phyloP scores from a whole-genome alignment of 1,139 yeast genomes.

The Yamadazyma siamensis region DNA sequence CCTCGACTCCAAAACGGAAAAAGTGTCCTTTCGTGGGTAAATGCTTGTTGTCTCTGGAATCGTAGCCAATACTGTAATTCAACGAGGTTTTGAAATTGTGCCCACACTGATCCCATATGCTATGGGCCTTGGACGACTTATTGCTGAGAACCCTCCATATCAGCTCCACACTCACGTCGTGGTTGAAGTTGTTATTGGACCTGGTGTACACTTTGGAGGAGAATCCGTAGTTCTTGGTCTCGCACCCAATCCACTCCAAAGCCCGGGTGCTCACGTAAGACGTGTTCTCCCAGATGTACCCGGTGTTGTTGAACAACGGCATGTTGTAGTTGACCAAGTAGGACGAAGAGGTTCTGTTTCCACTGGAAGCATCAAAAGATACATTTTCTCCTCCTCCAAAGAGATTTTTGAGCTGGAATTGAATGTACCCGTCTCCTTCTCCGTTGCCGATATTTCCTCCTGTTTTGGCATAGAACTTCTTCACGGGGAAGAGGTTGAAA shows the following conservation, averaged over 20 bases:
- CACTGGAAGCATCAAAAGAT: conserved; percentile 71
- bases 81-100: conserved; percentile 58
- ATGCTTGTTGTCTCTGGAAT: conserved; percentile 53
- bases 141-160: conserved; percentile 59
- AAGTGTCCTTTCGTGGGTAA: conserved; percentile 59
- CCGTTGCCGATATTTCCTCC: conserved; percentile 96
- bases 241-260: conserved; percentile 57
- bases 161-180: conserved; percentile 64
- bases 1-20: conserved; percentile 55
- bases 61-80: conserved; percentile 49
- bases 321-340: conserved; percentile 59
- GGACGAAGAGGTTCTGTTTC: conserved; percentile 77
- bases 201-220: conserved; percentile 47
- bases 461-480: conserved; percentile 71
- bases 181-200: conserved; percentile 29
- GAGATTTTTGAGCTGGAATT: conserved; percentile 69
- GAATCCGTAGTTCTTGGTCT: conserved; percentile 61
- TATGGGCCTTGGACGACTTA: conserved; percentile 31
- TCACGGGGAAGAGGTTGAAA: conserved; percentile 58
- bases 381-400: conserved; percentile 88
- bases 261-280: conserved; percentile 57
- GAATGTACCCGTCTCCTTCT: conserved; percentile 89
- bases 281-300: conserved; percentile 53
- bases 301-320: conserved; percentile 56
- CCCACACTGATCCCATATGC: conserved; percentile 50